These are phyloP conservation scores for Coniochaeta sp. DNA, from an alignment of 2,329 filamentous ascomycete species.

Conservation along the genomic window DNA sequence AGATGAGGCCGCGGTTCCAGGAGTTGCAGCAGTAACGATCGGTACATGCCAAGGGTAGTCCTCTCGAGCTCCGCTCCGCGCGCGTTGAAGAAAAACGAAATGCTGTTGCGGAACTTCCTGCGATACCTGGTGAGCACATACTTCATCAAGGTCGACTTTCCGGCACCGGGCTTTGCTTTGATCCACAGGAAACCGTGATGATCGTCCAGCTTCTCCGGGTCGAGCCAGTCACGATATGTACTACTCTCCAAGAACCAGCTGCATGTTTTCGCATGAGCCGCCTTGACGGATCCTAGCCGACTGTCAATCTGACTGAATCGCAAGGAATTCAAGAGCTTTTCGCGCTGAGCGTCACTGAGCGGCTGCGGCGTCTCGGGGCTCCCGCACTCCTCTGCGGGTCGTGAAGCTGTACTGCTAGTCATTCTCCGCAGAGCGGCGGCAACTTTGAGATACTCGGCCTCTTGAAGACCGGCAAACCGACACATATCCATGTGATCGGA, in stretches of 20 bases:
- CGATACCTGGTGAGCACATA: background rate
- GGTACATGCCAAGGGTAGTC: constrained; percentile 35
- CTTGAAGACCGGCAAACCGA: constrained; percentile 19
- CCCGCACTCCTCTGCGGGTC: background rate
- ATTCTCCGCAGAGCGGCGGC: constrained; percentile 5
- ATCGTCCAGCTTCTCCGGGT: constrained; percentile 12
- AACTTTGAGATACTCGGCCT: constrained; percentile 24
- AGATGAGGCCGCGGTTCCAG: constrained; percentile 23
- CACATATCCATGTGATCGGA: constrained; percentile 27
- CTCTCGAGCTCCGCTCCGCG: constrained; percentile 33
- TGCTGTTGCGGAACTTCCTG: constrained; percentile 2
- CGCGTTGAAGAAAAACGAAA: constrained; percentile 41
- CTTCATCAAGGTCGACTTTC: constrained; percentile 1
- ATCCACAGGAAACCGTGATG: constrained; percentile 11
- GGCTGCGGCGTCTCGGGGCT: background rate
- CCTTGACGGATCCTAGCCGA: constrained; percentile 9
- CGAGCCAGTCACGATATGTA: constrained; percentile 24
- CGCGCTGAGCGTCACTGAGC: constrained; percentile 3
- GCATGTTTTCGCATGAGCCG: constrained; percentile 14
- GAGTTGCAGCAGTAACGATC: constrained; percentile 37
- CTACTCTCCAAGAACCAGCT: constrained; percentile 12
- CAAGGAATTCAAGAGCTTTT: constrained; percentile 9
- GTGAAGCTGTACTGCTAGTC: background rate
- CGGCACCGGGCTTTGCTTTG: background rate
- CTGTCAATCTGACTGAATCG: constrained; percentile 13